Percentiles rank a stretch among this genome's conserved stretches.
These are phyloP conservation scores for Vigna radiata DNA, from an alignment of 306 rosid genomes.

Conservation along the genomic window DNA sequence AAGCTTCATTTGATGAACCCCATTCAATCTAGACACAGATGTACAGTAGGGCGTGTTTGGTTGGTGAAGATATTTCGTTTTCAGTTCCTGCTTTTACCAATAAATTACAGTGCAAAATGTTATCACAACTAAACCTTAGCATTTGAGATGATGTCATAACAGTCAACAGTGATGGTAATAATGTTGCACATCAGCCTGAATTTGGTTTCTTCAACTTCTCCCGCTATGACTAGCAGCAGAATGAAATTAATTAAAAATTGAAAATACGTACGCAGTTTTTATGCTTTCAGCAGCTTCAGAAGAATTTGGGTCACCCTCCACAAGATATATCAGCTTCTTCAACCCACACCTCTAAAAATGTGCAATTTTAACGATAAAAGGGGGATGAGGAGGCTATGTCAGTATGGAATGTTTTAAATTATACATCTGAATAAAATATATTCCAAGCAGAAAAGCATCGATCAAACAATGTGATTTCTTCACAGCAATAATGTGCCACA, in stretches of 20 bases:
- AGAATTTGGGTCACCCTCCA: slow-evolving; percentile 96
- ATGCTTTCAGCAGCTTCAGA: slow-evolving; percentile 95
- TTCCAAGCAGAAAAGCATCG: slow-evolving; percentile 5
- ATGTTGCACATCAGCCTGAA: not conserved
- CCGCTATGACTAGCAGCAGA: not conserved
- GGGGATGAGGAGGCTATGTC: slow-evolving; percentile 26
- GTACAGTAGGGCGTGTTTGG: not conserved
- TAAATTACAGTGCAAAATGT: not conserved
- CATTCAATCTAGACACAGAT: not conserved
- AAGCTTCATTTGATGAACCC: slow-evolving; percentile 4
- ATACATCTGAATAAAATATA: slow-evolving; percentile 11
- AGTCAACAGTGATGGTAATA: slow-evolving; percentile 3
- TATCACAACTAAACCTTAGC: slow-evolving; percentile 1
- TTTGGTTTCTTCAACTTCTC: not conserved
- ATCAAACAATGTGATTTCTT: slow-evolving; percentile 24
- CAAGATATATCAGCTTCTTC: slow-evolving; percentile 90
- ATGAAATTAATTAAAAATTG: not conserved
- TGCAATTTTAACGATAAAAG: slow-evolving; percentile 38
- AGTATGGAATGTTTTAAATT: slow-evolving; percentile 35
- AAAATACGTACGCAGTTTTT: slow-evolving; percentile 84
- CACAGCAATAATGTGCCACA: not conserved
- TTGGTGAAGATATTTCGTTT: not conserved
- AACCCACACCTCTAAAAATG: slow-evolving; percentile 86
- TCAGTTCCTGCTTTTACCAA: not conserved
- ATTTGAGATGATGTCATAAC: not conserved